phyloP scores from a whole-genome alignment of 75 land plant genomes.

The Sequoia sempervirens region DNA sequence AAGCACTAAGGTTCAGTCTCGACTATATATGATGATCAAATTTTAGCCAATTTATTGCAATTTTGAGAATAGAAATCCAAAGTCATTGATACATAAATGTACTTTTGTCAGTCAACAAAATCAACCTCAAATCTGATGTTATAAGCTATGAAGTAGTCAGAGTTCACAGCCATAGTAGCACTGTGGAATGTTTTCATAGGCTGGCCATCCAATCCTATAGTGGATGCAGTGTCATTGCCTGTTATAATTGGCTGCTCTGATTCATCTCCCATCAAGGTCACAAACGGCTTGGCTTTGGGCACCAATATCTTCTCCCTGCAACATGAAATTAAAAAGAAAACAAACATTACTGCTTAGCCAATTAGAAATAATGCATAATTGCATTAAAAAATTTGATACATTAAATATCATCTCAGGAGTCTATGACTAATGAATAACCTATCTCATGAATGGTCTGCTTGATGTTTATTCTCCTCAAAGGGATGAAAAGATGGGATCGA shows the following conservation, averaged over 20 bases:
- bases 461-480: not conserved
- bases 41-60: not conserved
- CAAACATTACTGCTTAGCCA: not conserved
- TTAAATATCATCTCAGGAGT: no score
- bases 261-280: constrained; percentile 43
- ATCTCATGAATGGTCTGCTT: not conserved
- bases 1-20: not conserved
- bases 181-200: constrained; percentile 45
- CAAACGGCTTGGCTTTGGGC: constrained; percentile 38
- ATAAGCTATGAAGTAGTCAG: constrained; percentile 55
- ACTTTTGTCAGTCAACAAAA: not conserved
- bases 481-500: not conserved
- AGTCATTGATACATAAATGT: not conserved
- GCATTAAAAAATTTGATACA: not conserved
- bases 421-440: not conserved
- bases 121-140: constrained; percentile 74
- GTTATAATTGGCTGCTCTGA: constrained; percentile 34
- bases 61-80: not conserved
- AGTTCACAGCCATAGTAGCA: constrained; percentile 54
- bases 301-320: constrained; percentile 65
- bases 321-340: not conserved
- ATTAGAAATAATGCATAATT: not conserved
- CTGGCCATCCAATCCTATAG: constrained; percentile 31
- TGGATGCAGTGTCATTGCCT: constrained; percentile 53
- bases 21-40: not conserved